Percentiles rank a stretch among this genome's conserved stretches.
Evolutionary conservation across 1,284 basidiomycete genomes (phyloP).

Genomic region (Kwoniella shivajii): DNA sequence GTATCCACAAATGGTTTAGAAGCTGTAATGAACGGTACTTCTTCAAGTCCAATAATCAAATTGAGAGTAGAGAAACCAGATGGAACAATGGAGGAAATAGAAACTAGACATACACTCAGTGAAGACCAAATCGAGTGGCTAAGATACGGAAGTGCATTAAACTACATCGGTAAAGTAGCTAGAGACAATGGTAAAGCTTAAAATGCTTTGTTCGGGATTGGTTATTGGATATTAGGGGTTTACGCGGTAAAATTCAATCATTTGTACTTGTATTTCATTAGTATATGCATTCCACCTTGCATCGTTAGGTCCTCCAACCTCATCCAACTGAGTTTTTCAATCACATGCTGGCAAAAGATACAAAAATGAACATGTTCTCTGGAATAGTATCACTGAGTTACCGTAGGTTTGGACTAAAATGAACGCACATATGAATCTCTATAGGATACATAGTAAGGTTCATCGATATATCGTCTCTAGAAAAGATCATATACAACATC

Average conservation of each 20-base stretch:
- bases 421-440: no score
- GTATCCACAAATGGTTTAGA: conserved; percentile 63
- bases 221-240: not conserved
- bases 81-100: conserved; percentile 68
- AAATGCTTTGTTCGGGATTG: not conserved
- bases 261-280: no score
- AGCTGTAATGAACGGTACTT: conserved; percentile 61
- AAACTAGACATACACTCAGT: conserved; percentile 84
- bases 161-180: conserved; percentile 57
- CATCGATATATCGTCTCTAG: no score
- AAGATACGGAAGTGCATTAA: conserved; percentile 80
- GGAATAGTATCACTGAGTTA: no score
- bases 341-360: no score
- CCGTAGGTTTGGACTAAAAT: no score
- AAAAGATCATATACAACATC: not conserved
- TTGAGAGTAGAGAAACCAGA: conserved; percentile 69
- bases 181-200: conserved; percentile 21
- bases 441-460: no score
- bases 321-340: no score
- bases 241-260: no score
- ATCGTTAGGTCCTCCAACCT: no score
- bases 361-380: no score
- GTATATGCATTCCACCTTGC: no score
- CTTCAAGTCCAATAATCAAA: conserved; percentile 54
- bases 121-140: conserved; percentile 86